Conservation (phyloP, 176 grass and related monocot species). For the Elaeis guineensis region DNA sequence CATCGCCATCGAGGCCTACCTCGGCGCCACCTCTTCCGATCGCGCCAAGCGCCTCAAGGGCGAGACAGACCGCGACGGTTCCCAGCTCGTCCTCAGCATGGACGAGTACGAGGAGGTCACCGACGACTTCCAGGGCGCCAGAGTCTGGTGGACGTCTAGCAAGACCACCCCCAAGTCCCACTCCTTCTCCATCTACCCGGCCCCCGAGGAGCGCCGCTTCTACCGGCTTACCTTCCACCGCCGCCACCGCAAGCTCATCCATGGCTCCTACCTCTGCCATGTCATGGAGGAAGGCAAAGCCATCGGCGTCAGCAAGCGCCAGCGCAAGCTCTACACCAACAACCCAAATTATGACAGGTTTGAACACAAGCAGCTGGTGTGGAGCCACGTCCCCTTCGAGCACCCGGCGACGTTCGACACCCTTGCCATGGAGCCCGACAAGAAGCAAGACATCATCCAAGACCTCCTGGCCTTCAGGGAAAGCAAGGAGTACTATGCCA, state of each 20-base stretch:
- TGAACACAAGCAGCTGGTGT: neutral
- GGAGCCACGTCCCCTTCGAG: constrained; percentile 15
- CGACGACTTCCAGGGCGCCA: neutral
- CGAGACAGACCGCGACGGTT: neutral
- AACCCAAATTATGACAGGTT: too few relatives aligned
- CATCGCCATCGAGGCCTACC: constrained; percentile 16
- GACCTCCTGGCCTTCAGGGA: constrained; percentile 15
- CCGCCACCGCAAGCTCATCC: constrained; percentile 1
- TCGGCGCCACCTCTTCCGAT: constrained; percentile 3
- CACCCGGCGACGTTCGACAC: constrained; percentile 10
- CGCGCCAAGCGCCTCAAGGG: constrained; percentile 7
- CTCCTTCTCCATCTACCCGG: neutral
- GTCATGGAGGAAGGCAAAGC: constrained; percentile 2
- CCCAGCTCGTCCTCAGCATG: neutral
- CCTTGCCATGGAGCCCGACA: constrained; percentile 11
- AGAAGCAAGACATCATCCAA: constrained; percentile 9
- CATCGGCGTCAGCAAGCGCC: neutral
- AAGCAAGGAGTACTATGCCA: constrained; percentile 8
- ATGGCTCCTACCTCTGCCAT: neutral
- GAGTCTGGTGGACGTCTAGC: constrained; percentile 14
- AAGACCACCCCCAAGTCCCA: neutral
- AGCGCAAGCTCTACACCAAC: constrained; percentile 13
- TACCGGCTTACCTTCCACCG: constrained; percentile 18
- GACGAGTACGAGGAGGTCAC: constrained; percentile 7
- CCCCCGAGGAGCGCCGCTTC: constrained; percentile 7